Evolutionary conservation across 768 basidiomycete genomes (phyloP).

Genomic region (Lentinula sp.): DNA sequence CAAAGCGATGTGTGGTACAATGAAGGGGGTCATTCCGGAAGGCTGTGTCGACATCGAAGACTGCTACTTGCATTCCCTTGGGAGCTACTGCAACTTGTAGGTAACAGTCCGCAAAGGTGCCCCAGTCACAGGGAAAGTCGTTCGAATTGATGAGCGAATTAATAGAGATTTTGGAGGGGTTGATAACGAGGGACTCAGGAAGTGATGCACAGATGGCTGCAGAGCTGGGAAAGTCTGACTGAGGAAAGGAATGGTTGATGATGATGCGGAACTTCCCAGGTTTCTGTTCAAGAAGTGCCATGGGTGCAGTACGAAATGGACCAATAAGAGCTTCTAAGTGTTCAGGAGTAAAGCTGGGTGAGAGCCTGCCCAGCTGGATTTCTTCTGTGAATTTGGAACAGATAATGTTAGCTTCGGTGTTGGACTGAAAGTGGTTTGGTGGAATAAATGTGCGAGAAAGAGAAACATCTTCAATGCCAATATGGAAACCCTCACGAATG

Average conservation of each 20-base stretch:
- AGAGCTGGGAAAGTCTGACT: neutral
- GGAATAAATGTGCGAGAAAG: neutral
- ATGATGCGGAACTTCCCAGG: neutral
- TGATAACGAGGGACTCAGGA: neutral
- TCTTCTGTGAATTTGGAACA: neutral
- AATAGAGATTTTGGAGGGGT: neutral
- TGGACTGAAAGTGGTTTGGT: neutral
- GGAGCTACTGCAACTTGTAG: neutral
- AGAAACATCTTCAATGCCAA: neutral
- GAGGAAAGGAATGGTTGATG: neutral
- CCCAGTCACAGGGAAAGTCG: neutral
- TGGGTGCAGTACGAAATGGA: neutral
- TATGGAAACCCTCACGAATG: neutral
- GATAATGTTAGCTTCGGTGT: neutral
- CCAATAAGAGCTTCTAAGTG: neutral
- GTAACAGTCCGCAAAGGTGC: neutral
- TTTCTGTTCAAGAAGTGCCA: neutral
- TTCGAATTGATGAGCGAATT: neutral
- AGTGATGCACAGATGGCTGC: neutral
- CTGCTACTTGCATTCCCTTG: conserved; percentile 10
- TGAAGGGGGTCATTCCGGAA: conserved; percentile 11
- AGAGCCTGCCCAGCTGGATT: neutral
- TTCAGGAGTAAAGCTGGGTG: neutral
- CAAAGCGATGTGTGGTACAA: too few relatives aligned
- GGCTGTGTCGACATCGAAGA: conserved; percentile 31